These are phyloP conservation scores for Pseudogymnoascus sp. DNA, from an alignment of 2,329 filamentous ascomycete species.

Conservation along the genomic window DNA sequence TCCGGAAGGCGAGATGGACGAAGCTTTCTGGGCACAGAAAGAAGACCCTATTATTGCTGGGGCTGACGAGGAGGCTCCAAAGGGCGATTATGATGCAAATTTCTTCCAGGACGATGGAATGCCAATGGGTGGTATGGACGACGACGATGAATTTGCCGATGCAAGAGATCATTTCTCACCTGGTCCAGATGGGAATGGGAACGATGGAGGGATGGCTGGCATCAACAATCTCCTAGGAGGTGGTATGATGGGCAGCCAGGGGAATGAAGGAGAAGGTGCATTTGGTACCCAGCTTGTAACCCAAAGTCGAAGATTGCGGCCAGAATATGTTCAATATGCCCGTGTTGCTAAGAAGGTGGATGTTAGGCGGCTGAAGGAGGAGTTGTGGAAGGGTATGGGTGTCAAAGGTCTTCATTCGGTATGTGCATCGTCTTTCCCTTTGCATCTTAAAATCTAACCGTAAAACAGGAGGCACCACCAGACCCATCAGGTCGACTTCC, in stretches of 20 bases:
- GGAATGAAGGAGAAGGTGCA: conserved; percentile 32
- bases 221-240: conserved; percentile 43
- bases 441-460: conserved; percentile 14
- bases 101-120: conserved; percentile 91
- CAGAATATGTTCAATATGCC: conserved; percentile 63
- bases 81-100: conserved; percentile 88
- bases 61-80: conserved; percentile 49
- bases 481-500: conserved; percentile 27
- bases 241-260: conserved; percentile 40
- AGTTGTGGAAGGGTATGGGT: conserved; percentile 59
- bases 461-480: conserved; percentile 19
- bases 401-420: conserved; percentile 43
- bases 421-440: conserved; percentile 23
- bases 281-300: conserved; percentile 63
- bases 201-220: conserved; percentile 37
- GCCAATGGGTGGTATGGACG: conserved; percentile 51
- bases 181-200: conserved; percentile 42
- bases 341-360: conserved; percentile 64
- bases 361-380: conserved; percentile 58
- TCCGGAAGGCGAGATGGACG: conserved; percentile 74
- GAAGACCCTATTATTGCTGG: conserved; percentile 38
- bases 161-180: conserved; percentile 72
- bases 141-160: conserved; percentile 69
- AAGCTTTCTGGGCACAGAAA: conserved; percentile 86
- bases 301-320: conserved; percentile 51